These are phyloP conservation scores for Penicillium salamii DNA, from an alignment of 495 filamentous ascomycete species.

Conservation along the genomic window DNA sequence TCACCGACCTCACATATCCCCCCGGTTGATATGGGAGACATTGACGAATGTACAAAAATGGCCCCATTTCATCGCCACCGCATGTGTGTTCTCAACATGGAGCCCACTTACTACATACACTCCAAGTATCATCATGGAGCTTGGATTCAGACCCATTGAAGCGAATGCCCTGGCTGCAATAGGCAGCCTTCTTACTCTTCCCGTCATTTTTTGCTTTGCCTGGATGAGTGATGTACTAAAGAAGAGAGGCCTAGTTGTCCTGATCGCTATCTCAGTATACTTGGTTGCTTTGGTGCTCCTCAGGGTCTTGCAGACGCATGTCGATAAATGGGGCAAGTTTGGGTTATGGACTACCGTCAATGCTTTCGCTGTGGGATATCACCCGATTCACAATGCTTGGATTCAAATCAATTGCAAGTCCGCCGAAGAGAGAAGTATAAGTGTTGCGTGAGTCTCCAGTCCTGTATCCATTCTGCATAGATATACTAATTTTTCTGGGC, in stretches of 20 bases:
- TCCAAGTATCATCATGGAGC: slow-evolving; percentile 33
- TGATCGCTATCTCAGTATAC: slow-evolving; percentile 21
- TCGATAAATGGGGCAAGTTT: slow-evolving; percentile 22
- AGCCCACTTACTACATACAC: slow-evolving; percentile 37
- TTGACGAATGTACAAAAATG: slow-evolving; percentile 25
- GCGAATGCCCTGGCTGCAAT: slow-evolving; percentile 37
- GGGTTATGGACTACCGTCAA: slow-evolving; percentile 32
- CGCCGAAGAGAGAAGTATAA: slow-evolving; percentile 27
- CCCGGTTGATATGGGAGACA: slow-evolving; percentile 10
- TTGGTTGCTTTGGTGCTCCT: slow-evolving; percentile 20
- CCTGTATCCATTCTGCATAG: neutral
- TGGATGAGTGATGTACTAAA: slow-evolving; percentile 25
- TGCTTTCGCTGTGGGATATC: slow-evolving; percentile 30
- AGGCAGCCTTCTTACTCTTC: slow-evolving; percentile 27
- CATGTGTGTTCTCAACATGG: slow-evolving; percentile 35
- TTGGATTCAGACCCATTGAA: slow-evolving; percentile 28
- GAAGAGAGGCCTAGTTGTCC: slow-evolving; percentile 22
- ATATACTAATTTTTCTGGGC: neutral
- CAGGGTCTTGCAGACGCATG: slow-evolving; percentile 11
- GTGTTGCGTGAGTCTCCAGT: slow-evolving; percentile 26
- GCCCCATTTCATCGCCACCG: slow-evolving; percentile 37
- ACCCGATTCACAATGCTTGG: slow-evolving; percentile 37
- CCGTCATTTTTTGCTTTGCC: slow-evolving; percentile 30
- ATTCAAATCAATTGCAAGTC: slow-evolving; percentile 29
- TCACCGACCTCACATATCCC: slow-evolving; percentile 5